Base-by-base conservation (phyloP, 169 alveolate genomes). In the Miamiensis avidus region DNA sequence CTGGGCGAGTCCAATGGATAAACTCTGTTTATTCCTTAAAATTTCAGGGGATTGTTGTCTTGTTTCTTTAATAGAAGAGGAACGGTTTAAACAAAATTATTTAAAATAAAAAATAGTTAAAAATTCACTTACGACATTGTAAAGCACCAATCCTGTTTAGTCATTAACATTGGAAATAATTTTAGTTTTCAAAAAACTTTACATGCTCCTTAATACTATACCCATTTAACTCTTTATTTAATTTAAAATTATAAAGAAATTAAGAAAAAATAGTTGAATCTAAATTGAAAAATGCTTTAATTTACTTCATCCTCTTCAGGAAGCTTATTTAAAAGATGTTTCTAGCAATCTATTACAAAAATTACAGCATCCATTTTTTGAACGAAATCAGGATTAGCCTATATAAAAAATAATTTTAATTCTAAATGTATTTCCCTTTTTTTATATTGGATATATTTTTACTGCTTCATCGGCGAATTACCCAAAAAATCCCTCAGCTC, bases 151-250 rank as follows among this genome's bases (percentile, higher is more conserved):
- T 6, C 97, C 97, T 29, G 94, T 88, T 84, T 88, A 87, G 85
- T 96, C 98, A 76, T 93, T 91, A 75, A 92, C 96, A 87, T 91
- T 91, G 29, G 97, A 78, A 29, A 96, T 92, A 65, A 96, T 93
- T 93, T 95, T 96, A 29, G 95, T 89, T 89, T 96, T 96, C 88
- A 96, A 84, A 85, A 93, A 96, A 78, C 92, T 83, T 69, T 78
- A 78, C 29, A 85, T 78, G 4, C 91, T 93, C 27, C 82, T 31
- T 6, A 93, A 76, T 26, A 93, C 84, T 49, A 77, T 74, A 6
- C 74, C 72, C 27, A 93, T 76, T 20, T 81, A 83, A 25, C 89
- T 64, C 84, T 79, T 28, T 26, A 79, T 49, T 11, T 49, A 49
- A 49, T 49, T 49, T 49, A 20, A 49, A 49, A 49, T 11, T 49